Conservation (phyloP, 73 alveolate genomes). For the Breviolum minutum region DNA sequence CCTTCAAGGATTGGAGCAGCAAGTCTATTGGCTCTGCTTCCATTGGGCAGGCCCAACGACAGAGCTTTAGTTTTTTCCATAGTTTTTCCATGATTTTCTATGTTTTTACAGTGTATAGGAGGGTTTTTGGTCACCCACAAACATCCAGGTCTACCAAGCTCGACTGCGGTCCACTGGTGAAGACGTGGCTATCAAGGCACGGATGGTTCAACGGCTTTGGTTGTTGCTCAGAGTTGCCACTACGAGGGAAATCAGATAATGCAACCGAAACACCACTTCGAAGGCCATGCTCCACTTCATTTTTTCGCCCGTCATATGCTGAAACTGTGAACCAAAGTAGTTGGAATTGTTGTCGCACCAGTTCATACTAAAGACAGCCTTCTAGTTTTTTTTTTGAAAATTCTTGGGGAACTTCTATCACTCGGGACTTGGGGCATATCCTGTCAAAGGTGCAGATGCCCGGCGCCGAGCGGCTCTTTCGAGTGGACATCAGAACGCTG, state of each 20-base stretch:
- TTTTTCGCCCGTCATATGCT: no score
- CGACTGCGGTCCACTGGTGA: constrained; percentile 71
- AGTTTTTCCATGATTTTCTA: not conserved
- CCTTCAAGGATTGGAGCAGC: constrained; percentile 84
- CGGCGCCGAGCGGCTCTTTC: constrained; percentile 75
- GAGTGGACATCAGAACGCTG: constrained; percentile 85
- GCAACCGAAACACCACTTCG: no score
- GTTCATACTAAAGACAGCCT: no score
- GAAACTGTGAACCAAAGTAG: no score
- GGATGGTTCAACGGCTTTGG: no score
- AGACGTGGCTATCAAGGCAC: constrained; percentile 70
- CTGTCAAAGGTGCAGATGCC: constrained; percentile 77
- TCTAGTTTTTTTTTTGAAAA: not conserved
- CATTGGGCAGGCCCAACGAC: constrained; percentile 41
- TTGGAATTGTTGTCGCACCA: no score
- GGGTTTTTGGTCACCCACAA: not conserved
- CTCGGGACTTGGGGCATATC: not conserved
- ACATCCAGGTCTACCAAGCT: constrained; percentile 50
- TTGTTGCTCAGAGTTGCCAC: no score
- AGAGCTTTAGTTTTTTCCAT: not conserved
- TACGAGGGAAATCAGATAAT: no score
- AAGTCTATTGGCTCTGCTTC: constrained; percentile 82
- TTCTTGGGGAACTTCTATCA: not conserved
- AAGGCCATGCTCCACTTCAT: no score
- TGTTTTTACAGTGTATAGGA: not conserved